phyloP scores from a whole-genome alignment of 164 flowering plant genomes.

The Piper betle region DNA sequence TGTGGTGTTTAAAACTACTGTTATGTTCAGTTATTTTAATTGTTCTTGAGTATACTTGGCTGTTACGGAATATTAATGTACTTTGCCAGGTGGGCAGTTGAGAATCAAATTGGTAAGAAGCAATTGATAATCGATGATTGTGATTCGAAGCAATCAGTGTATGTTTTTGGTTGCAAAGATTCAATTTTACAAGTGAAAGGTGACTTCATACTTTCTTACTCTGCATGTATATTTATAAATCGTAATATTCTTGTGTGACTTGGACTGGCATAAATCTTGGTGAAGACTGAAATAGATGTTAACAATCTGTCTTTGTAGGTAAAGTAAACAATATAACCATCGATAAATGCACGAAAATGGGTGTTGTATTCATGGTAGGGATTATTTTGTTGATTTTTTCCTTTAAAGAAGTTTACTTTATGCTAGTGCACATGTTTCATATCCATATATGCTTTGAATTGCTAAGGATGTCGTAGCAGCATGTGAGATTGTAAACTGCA shows the following conservation, averaged over 20 bases:
- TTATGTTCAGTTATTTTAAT: no score
- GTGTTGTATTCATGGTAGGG: conserved; percentile 76
- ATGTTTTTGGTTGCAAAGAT: conserved; percentile 91
- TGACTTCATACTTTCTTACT: conserved; percentile 10
- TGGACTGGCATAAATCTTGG: no score
- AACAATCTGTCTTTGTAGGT: conserved; percentile 33
- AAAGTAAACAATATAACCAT: conserved; percentile 94
- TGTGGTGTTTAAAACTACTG: background rate
- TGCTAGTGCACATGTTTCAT: background rate
- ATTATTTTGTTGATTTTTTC: background rate
- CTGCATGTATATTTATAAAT: background rate
- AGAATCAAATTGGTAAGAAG: conserved; percentile 89
- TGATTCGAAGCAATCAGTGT: conserved; percentile 88
- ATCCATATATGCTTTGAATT: conserved; percentile 5
- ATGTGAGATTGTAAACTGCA: conserved; percentile 96
- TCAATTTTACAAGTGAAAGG: conserved; percentile 91
- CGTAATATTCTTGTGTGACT: background rate
- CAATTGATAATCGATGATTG: conserved; percentile 84
- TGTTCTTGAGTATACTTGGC: background rate
- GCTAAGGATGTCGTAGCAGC: conserved; percentile 95
- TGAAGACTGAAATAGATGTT: background rate
- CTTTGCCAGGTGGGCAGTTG: conserved; percentile 86
- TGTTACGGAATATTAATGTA: conserved; percentile 1
- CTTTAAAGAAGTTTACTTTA: background rate
- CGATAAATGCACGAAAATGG: conserved; percentile 94